These are phyloP conservation scores for Syzygium grande DNA, from an alignment of 345 rosid species.

Conservation along the genomic window DNA sequence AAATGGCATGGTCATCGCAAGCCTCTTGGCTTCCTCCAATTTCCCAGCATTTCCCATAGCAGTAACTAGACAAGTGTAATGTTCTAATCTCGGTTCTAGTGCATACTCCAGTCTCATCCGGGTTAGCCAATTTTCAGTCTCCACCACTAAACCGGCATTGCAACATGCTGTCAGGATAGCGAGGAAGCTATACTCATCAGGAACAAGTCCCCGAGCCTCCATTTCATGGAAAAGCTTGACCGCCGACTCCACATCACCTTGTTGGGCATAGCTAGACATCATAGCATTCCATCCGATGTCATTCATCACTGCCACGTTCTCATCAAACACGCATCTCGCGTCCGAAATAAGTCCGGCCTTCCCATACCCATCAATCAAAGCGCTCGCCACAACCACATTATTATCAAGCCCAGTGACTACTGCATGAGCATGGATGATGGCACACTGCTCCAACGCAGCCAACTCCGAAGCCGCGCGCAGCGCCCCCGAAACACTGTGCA, in stretches of 20 bases:
- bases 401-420: conserved; percentile 21
- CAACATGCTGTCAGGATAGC: conserved; percentile 28
- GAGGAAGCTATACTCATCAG: conserved; percentile 32
- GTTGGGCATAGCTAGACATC: conserved; percentile 42
- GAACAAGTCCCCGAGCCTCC: conserved; percentile 14
- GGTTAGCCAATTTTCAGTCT: conserved; percentile 24
- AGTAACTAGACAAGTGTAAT: conserved; percentile 27
- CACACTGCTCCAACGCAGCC: conserved; percentile 35
- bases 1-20: conserved; percentile 26
- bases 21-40: conserved; percentile 24
- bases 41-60: conserved; percentile 26
- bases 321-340: conserved; percentile 29
- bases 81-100: conserved; percentile 32
- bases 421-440: conserved; percentile 35
- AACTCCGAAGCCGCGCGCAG: conserved; percentile 25
- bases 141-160: conserved; percentile 19
- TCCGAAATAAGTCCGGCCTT: conserved; percentile 29
- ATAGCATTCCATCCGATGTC: conserved; percentile 29
- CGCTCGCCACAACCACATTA: conserved; percentile 19
- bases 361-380: conserved; percentile 39
- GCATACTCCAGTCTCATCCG: conserved; percentile 19
- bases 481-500: conserved; percentile 26
- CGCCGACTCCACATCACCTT: conserved; percentile 21
- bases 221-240: conserved; percentile 20
- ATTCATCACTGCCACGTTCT: conserved; percentile 23